Base-by-base conservation (phyloP, 2,329 filamentous ascomycete genomes). In the Aspergillus caelatus region DNA sequence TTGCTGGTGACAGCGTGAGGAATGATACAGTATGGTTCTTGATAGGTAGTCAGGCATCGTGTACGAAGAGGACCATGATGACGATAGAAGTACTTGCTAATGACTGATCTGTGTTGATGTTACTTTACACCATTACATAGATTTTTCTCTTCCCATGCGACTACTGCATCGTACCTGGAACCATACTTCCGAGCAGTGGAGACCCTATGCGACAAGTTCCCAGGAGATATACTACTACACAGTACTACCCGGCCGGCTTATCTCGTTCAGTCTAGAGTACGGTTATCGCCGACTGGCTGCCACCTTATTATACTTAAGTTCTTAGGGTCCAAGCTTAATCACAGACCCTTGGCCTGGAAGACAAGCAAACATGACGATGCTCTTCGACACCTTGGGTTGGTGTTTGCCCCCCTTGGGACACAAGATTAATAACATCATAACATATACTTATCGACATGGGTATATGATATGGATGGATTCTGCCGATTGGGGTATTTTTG, bases 131-230 rank as follows among this genome's bases (percentile, higher is more conserved):
- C 41, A 53, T 36, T 52, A 32, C 28, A 39, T 39, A 41, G 46
- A 46, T n/a, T 19, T 53, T 34, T 32, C 19, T 54, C 50, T 53
- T 41, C 58, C 36, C 48, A 60, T 41, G 58, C 58, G 58, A 60
- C 58, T 43, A 32, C 46, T 43, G 48, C 46, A 60, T 21, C 23
- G 57, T 59, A 59, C 57, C 57, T 43, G 46, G 43, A n/a, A 41
- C 57, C 57, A 48, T 53, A 30, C 48, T 26, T 53, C 32, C 30
- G 45, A 36, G 19, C 45, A 7, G 57, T 48, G 26, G 57, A 46
- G 21, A 23, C 52, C 52, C 52, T 36, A 54, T 36, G 52, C 52
- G 52, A 55, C 52, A 55, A 55, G n/a, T 16, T 41, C 16, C 9
- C 39, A 41, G 34, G 12, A 36, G 39, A 41, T 41, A 16, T 36